Conservation (phyloP, 2,329 filamentous ascomycete species). For the Knoxdaviesia capensis region DNA sequence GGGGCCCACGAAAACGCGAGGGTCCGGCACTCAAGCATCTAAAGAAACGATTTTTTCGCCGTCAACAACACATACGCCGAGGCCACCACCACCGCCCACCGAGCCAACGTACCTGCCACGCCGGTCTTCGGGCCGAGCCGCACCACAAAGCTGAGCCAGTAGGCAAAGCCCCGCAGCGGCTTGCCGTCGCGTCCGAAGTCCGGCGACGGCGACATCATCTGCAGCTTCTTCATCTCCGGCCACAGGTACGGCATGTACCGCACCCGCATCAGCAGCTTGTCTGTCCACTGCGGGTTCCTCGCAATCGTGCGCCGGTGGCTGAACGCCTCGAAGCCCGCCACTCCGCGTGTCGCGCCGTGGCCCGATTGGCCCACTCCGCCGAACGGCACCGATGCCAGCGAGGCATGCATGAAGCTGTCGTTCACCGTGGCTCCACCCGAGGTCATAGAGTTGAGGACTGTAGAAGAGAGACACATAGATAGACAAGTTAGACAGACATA, state of each 20-base stretch:
- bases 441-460: conserved; percentile 39
- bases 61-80: conserved; percentile 1
- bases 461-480: not conserved
- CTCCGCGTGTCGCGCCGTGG: conserved; percentile 57
- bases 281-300: conserved; percentile 45
- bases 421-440: conserved; percentile 49
- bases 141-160: conserved; percentile 31
- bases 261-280: conserved; percentile 38
- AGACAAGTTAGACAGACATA: conserved; percentile 9
- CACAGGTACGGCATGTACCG: conserved; percentile 42
- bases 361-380: conserved; percentile 71
- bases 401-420: conserved; percentile 50
- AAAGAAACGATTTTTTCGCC: no score
- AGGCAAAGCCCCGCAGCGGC: conserved; percentile 26
- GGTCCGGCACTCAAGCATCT: no score
- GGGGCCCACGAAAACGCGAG: no score
- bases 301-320: conserved; percentile 38
- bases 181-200: conserved; percentile 43
- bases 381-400: conserved; percentile 53
- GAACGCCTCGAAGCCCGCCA: conserved; percentile 50
- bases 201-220: conserved; percentile 21
- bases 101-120: conserved; percentile 24
- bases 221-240: conserved; percentile 18
- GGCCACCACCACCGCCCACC: conserved; percentile 19
- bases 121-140: conserved; percentile 27